These are phyloP conservation scores for Catunica adiposa DNA, from an alignment of 2,329 filamentous ascomycete genomes.

Conservation along the genomic window DNA sequence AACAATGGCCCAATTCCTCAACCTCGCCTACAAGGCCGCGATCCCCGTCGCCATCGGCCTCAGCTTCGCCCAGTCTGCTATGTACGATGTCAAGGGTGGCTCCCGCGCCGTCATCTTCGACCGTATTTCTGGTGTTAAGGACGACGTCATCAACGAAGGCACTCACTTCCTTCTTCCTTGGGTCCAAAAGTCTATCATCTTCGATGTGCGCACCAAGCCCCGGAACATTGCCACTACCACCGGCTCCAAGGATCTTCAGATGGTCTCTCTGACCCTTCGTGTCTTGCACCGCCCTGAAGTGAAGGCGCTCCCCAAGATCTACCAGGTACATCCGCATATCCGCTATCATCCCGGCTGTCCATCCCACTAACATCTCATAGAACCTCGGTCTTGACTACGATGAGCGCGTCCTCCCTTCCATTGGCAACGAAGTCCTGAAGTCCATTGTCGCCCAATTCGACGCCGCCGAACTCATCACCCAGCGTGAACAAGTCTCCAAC, in stretches of 20 bases:
- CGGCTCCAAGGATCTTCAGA: slow-evolving; percentile 96
- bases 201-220: slow-evolving; percentile 94
- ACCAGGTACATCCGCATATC: slow-evolving; percentile 50
- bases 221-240: slow-evolving; percentile 96
- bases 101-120: slow-evolving; percentile 97
- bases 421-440: slow-evolving; percentile 98
- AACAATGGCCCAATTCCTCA: slow-evolving; percentile 25
- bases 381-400: slow-evolving; percentile 97
- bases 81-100: slow-evolving; percentile 96
- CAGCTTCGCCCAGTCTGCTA: slow-evolving; percentile 54
- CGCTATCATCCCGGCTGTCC: neutral
- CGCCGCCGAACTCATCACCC: slow-evolving; percentile 94
- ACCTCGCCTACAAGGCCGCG: slow-evolving; percentile 48
- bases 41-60: slow-evolving; percentile 56
- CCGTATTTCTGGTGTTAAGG: slow-evolving; percentile 78
- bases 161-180: slow-evolving; percentile 94
- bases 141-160: slow-evolving; percentile 82
- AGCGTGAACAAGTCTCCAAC: slow-evolving; percentile 90
- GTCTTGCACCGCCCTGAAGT: slow-evolving; percentile 92
- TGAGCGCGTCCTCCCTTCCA: slow-evolving; percentile 92
- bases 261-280: slow-evolving; percentile 95
- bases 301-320: slow-evolving; percentile 85
- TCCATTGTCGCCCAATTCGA: slow-evolving; percentile 98
- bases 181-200: slow-evolving; percentile 87
- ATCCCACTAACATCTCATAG: slow-evolving; percentile 30